Evolutionary conservation across 768 basidiomycete genomes (phyloP).

Genomic region (Tylopilus sp.): DNA sequence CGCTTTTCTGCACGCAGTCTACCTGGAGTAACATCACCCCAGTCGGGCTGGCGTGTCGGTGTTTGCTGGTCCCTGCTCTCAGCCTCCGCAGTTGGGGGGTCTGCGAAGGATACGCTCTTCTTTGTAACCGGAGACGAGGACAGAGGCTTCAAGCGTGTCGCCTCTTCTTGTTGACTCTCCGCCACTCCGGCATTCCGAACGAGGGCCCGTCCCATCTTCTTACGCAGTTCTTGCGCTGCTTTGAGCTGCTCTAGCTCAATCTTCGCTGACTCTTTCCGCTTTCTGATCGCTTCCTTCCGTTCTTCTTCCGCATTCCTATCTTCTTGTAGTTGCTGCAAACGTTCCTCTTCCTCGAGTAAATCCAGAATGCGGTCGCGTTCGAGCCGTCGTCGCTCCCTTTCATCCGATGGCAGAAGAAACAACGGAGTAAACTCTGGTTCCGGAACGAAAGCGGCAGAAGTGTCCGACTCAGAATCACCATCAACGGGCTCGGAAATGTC

Average conservation of each 20-base stretch:
- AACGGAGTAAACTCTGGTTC: conserved; percentile 49
- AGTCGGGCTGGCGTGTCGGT: conserved; percentile 30
- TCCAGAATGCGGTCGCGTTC: conserved; percentile 66
- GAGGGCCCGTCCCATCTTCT: conserved; percentile 75
- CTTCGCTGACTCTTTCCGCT: conserved; percentile 47
- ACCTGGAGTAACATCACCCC: conserved; percentile 55
- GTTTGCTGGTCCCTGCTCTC: conserved; percentile 12
- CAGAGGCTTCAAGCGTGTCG: conserved; percentile 26
- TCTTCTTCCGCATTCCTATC: conserved; percentile 39
- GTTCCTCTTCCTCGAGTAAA: conserved; percentile 69
- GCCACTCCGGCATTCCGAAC: conserved; percentile 41
- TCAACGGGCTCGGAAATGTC: conserved; percentile 65
- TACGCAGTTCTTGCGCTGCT: conserved; percentile 53
- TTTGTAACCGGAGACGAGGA: conserved; percentile 36
- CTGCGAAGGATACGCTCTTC: conserved; percentile 68
- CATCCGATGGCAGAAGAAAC: conserved; percentile 41
- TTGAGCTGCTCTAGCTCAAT: conserved; percentile 39
- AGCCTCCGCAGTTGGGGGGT: conserved; percentile 28
- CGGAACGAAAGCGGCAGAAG: conserved; percentile 20
- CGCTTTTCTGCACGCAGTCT: conserved; percentile 42
- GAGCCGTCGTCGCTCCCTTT: conserved; percentile 48
- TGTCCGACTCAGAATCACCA: conserved; percentile 18
- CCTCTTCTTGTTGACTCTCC: conserved; percentile 29
- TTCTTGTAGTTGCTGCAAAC: conserved; percentile 39
- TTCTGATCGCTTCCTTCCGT: conserved; percentile 46